Evolutionary conservation across 129 eudicot genomes (phyloP).

Genomic region (Helianthus annuus): DNA sequence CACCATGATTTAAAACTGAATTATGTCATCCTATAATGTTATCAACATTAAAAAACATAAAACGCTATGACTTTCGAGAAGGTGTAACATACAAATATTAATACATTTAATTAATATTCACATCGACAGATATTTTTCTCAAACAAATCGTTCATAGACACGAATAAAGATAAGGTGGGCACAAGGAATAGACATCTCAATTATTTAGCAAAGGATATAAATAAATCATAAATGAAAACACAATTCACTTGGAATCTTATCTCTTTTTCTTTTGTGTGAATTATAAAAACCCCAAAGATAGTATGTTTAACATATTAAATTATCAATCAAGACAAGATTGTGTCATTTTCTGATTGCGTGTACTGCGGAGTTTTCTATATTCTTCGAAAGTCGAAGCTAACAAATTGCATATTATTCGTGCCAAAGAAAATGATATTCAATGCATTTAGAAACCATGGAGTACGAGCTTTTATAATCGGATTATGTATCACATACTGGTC

Average conservation of each 20-base stretch:
- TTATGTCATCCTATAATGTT: no score
- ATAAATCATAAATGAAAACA: not conserved
- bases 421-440: not conserved
- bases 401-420: not conserved
- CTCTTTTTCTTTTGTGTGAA: not conserved
- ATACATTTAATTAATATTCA: not conserved
- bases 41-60: no score
- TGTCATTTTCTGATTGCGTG: constrained; percentile 23
- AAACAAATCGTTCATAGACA: not conserved
- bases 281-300: not conserved
- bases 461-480: not conserved
- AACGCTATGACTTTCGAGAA: not conserved
- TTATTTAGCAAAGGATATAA: constrained; percentile 3
- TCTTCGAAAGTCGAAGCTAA: not conserved
- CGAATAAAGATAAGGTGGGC: constrained; percentile 33
- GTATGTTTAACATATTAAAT: constrained; percentile 16
- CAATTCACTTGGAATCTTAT: constrained; percentile 16
- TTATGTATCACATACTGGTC: no score
- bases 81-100: not conserved
- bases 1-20: not conserved
- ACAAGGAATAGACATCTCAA: constrained; percentile 32
- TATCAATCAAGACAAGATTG: constrained; percentile 13
- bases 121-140: not conserved
- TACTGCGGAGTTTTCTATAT: not conserved
- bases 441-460: not conserved